A percentile compares a stretch with the other conserved stretches of the same genome.
Conservation (phyloP, 2,329 filamentous ascomycete genomes). For the Tolypocladium amazonense region DNA sequence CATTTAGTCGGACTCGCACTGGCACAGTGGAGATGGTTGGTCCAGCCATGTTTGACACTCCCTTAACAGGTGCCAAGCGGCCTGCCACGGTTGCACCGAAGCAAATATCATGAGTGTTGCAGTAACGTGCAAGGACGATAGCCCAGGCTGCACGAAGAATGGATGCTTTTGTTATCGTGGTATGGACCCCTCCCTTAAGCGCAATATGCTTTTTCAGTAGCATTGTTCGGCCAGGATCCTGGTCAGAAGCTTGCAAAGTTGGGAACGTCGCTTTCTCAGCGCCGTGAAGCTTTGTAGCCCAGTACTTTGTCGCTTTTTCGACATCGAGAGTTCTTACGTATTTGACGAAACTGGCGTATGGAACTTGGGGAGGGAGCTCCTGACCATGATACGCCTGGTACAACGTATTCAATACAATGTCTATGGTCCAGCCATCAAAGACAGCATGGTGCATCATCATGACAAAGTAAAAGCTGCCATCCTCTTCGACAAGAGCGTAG, state of each 20-base stretch:
- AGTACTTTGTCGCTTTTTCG: background rate
- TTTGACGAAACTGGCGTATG: background rate
- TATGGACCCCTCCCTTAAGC: background rate
- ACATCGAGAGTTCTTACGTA: background rate
- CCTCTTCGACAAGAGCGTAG: background rate
- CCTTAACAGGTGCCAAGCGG: background rate
- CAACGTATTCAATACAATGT: background rate
- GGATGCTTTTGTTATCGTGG: background rate
- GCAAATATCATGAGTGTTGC: background rate
- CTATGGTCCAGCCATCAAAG: background rate
- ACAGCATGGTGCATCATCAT: background rate
- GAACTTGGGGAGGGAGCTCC: background rate
- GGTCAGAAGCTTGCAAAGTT: background rate
- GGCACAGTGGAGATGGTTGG: background rate
- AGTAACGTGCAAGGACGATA: background rate
- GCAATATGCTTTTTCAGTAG: background rate
- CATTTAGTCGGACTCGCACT: background rate
- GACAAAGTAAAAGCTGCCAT: background rate
- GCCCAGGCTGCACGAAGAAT: background rate
- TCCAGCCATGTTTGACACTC: background rate
- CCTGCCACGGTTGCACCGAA: background rate
- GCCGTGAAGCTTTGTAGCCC: background rate
- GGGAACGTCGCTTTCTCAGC: background rate
- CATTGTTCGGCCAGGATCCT: background rate
- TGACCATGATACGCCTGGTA: background rate